These are phyloP conservation scores for Mayamaea pseudoterrestris DNA, from an alignment of 108 stramenopile genomes.

Conservation along the genomic window DNA sequence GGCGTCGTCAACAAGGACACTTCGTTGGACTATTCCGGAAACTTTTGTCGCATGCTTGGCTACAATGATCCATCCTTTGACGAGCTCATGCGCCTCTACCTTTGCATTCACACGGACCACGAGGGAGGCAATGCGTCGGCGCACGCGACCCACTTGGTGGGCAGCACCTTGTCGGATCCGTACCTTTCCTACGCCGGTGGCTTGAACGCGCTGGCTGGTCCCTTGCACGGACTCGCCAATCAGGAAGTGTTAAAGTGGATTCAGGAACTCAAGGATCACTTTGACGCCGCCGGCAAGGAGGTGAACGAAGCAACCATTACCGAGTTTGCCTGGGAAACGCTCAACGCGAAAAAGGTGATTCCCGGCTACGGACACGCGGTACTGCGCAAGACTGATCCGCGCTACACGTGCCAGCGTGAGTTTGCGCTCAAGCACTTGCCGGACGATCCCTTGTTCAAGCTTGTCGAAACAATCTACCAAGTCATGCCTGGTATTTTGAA, in stretches of 20 bases:
- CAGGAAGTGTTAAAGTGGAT: conserved; percentile 98
- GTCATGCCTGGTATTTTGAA: conserved; percentile 97
- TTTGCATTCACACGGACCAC: conserved; percentile 99
- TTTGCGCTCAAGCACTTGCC: conserved; percentile 99
- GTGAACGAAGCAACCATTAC: conserved; percentile 96
- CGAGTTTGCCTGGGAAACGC: conserved; percentile 98
- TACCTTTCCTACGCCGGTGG: conserved; percentile 93
- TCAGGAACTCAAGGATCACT: conserved; percentile 85
- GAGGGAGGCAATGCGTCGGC: conserved; percentile 99
- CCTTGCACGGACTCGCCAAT: conserved; percentile 97
- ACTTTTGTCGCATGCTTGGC: conserved; percentile 98
- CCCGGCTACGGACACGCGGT: conserved; percentile 99
- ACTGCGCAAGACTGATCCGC: conserved; percentile 97
- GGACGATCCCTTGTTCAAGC: conserved; percentile 95
- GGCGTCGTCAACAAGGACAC: conserved; percentile 85
- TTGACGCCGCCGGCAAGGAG: conserved; percentile 88
- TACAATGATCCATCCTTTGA: conserved; percentile 89
- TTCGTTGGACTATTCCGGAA: conserved; percentile 94
- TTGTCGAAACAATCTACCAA: conserved; percentile 96
- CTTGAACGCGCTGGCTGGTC: conserved; percentile 96
- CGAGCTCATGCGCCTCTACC: conserved; percentile 98
- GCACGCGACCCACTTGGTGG: conserved; percentile 97
- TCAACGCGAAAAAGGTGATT: conserved; percentile 98
- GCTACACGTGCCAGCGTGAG: conserved; percentile 98
- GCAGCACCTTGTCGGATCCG: conserved; percentile 92